Conservation (phyloP, 164 flowering plant species). For the Tinospora cordifolia region DNA sequence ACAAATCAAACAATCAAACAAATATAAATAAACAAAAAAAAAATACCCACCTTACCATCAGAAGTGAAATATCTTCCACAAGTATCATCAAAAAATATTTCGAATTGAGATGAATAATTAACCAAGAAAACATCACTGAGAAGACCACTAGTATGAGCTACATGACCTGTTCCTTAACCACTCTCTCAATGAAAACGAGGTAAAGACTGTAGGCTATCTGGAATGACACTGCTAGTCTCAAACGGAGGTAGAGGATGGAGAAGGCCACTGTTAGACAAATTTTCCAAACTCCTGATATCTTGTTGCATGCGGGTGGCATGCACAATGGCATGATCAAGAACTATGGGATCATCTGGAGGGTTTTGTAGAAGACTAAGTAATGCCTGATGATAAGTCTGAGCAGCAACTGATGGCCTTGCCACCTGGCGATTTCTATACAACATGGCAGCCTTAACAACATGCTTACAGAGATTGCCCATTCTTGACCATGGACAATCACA, state of each 20-base stretch:
- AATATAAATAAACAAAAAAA: not conserved
- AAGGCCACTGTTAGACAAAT: slow-evolving; percentile 40
- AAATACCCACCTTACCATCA: not conserved
- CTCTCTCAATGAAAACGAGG: slow-evolving; percentile 12
- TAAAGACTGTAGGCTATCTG: slow-evolving; percentile 21
- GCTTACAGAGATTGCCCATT: slow-evolving; percentile 44
- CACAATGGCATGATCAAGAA: slow-evolving; percentile 40
- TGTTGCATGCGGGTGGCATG: slow-evolving; percentile 38
- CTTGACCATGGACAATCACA: slow-evolving; percentile 53
- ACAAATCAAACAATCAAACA: not conserved
- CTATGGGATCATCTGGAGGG: slow-evolving; percentile 47
- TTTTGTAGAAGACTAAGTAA: slow-evolving; percentile 40
- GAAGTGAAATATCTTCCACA: not conserved
- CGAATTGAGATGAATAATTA: not conserved
- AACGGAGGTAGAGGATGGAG: slow-evolving; percentile 33
- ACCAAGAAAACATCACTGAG: not conserved
- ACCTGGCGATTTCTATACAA: slow-evolving; percentile 37
- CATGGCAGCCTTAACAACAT: slow-evolving; percentile 39
- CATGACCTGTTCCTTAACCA: not conserved
- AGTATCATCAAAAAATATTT: not conserved
- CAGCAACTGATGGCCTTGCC: slow-evolving; percentile 35
- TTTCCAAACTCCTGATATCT: slow-evolving; percentile 42
- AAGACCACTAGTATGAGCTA: not conserved
- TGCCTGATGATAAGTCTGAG: slow-evolving; percentile 38
- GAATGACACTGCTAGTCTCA: slow-evolving; percentile 22